phyloP scores from a whole-genome alignment of 2,329 filamentous ascomycete species.

The Penicillium italicum region DNA sequence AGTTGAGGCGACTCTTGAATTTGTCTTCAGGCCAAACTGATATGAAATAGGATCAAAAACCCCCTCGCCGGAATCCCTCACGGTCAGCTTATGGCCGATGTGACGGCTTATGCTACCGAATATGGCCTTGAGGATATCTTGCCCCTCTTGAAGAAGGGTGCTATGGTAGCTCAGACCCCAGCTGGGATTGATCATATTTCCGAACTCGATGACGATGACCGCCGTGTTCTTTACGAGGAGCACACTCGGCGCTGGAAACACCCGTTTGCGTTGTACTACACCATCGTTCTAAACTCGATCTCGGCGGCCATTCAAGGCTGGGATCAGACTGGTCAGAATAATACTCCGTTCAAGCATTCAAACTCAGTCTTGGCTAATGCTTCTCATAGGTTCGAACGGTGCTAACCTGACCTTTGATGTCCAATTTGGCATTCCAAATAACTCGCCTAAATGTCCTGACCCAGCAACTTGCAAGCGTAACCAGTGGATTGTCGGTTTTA shows the following conservation, averaged over 20 bases:
- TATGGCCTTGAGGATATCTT: conserved; percentile 59
- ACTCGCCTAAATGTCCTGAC: conserved; percentile 14
- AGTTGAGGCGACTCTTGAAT: not conserved
- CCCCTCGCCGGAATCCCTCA: conserved; percentile 15
- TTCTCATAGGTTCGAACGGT: conserved; percentile 18
- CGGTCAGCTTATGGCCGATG: conserved; percentile 13
- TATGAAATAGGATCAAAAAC: conserved; percentile 15
- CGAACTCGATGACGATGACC: conserved; percentile 54
- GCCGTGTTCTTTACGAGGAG: conserved; percentile 43
- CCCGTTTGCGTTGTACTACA: conserved; percentile 48
- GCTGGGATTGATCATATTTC: conserved; percentile 59
- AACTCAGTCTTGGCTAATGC: not conserved
- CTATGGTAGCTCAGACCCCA: conserved; percentile 70
- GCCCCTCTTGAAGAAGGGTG: conserved; percentile 46
- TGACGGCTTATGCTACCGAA: conserved; percentile 43
- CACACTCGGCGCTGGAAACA: conserved; percentile 47
- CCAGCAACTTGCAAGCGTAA: conserved; percentile 38
- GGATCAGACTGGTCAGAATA: conserved; percentile 43
- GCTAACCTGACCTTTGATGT: conserved; percentile 22
- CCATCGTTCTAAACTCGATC: conserved; percentile 49
- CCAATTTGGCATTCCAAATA: conserved; percentile 22
- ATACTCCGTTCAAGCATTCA: not conserved
- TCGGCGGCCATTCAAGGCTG: conserved; percentile 52
- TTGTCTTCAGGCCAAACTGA: not conserved
- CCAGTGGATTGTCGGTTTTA: conserved; percentile 57